phyloP scores from a whole-genome alignment of 805 yeast species.

The Starmerella bombicola region DNA sequence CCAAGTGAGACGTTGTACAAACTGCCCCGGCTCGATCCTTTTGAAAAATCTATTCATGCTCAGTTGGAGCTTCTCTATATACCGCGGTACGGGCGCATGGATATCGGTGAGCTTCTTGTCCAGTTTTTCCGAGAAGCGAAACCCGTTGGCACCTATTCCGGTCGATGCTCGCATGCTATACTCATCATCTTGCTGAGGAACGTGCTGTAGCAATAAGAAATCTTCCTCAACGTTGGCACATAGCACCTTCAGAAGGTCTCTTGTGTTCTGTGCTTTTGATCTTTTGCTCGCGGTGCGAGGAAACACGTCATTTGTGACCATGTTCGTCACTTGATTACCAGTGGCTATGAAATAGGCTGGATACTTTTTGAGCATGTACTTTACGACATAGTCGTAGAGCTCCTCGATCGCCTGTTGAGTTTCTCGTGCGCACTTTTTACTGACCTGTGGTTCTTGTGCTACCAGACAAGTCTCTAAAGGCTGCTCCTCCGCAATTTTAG shows the following conservation, averaged over 20 bases:
- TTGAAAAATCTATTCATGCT: conserved; percentile 59
- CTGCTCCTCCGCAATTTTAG: conserved; percentile 10
- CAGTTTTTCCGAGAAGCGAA: conserved; percentile 47
- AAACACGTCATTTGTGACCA: conserved; percentile 11
- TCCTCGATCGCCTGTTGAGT: conserved; percentile 36
- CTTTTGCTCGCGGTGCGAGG: conserved; percentile 17
- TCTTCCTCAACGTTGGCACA: conserved; percentile 48
- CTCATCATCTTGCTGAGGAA: conserved; percentile 13
- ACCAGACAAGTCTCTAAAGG: conserved; percentile 13
- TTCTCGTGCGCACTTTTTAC: conserved; percentile 15
- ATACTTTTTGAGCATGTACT: conserved; percentile 37
- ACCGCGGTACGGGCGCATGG: conserved; percentile 65
- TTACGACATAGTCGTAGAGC: conserved; percentile 35
- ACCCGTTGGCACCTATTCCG: conserved; percentile 62
- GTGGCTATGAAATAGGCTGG: conserved; percentile 39
- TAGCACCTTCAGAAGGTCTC: conserved; percentile 16
- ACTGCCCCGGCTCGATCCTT: conserved; percentile 31
- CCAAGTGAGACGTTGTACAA: conserved; percentile 59
- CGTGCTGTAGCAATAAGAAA: conserved; percentile 33
- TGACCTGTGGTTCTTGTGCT: conserved; percentile 4
- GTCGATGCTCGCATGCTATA: conserved; percentile 47
- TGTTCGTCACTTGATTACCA: conserved; percentile 20
- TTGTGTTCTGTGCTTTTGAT: background rate
- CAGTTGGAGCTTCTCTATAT: conserved; percentile 40
- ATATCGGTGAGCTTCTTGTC: conserved; percentile 44